Conservation (phyloP, 2,329 filamentous ascomycete genomes). For the Clonostachys solani region DNA sequence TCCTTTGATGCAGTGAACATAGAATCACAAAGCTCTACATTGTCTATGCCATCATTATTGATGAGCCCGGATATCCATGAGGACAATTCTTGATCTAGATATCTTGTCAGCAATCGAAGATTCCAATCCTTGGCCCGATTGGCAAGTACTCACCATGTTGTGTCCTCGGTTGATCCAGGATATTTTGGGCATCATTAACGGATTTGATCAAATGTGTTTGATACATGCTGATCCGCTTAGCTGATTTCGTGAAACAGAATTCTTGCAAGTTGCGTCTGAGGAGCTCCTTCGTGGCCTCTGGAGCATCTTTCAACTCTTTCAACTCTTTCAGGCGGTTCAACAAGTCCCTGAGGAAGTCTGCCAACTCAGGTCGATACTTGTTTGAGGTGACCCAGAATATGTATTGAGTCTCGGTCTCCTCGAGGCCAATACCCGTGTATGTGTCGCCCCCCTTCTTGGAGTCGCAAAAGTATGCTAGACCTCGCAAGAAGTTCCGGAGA, state of each 20-base stretch:
- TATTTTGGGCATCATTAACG: no score
- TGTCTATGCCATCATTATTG: no score
- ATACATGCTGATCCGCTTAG: background rate
- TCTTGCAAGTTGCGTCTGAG: background rate
- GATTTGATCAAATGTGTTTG: background rate
- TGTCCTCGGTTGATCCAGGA: no score
- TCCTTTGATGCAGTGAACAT: background rate
- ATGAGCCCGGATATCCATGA: background rate
- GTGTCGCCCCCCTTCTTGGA: constrained; percentile 37
- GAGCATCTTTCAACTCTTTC: background rate
- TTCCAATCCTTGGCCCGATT: no score
- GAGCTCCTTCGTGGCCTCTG: background rate
- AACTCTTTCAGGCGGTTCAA: constrained; percentile 9
- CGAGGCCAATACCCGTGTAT: constrained; percentile 37
- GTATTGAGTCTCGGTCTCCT: constrained; percentile 20
- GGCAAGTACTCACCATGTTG: no score
- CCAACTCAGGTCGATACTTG: constrained; percentile 9
- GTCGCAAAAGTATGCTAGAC: constrained; percentile 40
- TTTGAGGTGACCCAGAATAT: constrained; percentile 39
- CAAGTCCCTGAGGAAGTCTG: constrained; percentile 18
- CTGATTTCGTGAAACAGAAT: background rate
- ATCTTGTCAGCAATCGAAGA: no score
- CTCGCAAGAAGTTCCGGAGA: constrained; percentile 23
- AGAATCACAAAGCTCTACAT: background rate
- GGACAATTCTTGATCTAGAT: no score